Evolutionary conservation across 768 basidiomycete genomes (phyloP).

Genomic region (Tulasnella sp.): DNA sequence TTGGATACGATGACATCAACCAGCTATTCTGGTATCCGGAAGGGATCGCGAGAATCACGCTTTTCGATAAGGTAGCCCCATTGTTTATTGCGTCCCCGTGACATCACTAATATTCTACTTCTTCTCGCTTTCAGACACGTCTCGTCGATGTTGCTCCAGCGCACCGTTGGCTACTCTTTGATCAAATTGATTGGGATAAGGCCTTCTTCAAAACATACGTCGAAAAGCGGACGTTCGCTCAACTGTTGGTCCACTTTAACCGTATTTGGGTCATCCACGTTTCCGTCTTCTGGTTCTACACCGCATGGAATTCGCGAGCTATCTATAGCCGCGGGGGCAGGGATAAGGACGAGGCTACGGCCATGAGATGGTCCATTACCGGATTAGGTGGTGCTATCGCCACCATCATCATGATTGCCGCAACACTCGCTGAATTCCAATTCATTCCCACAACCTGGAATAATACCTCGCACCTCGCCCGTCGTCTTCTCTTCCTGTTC

Average conservation of each 20-base stretch:
- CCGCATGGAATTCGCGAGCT: slow-evolving; percentile 80
- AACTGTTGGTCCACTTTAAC: slow-evolving; percentile 98
- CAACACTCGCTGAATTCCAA: slow-evolving; percentile 87
- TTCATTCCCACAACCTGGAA: slow-evolving; percentile 99
- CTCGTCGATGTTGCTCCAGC: slow-evolving; percentile 83
- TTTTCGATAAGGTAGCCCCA: slow-evolving; percentile 64
- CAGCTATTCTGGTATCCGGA: slow-evolving; percentile 99
- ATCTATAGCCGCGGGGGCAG: slow-evolving; percentile 56
- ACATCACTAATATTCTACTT: neutral
- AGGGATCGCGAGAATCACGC: slow-evolving; percentile 82
- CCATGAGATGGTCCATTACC: slow-evolving; percentile 83
- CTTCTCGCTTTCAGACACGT: slow-evolving; percentile 43
- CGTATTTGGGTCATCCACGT: slow-evolving; percentile 98
- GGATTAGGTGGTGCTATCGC: slow-evolving; percentile 91
- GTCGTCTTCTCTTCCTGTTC: slow-evolving; percentile 75
- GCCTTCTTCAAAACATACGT: slow-evolving; percentile 99
- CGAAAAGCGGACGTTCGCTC: slow-evolving; percentile 92
- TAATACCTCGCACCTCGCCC: slow-evolving; percentile 89
- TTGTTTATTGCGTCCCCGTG: neutral
- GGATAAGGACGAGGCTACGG: slow-evolving; percentile 38
- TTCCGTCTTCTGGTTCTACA: slow-evolving; percentile 92
- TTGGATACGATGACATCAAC: slow-evolving; percentile 98
- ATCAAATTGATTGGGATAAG: slow-evolving; percentile 89
- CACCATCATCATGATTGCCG: slow-evolving; percentile 87
- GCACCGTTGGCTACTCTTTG: slow-evolving; percentile 93